A percentile compares a stretch with the other conserved stretches of the same genome.
Conservation (phyloP, 2,329 filamentous ascomycete species). For the Ophiosphaerella korrae region DNA sequence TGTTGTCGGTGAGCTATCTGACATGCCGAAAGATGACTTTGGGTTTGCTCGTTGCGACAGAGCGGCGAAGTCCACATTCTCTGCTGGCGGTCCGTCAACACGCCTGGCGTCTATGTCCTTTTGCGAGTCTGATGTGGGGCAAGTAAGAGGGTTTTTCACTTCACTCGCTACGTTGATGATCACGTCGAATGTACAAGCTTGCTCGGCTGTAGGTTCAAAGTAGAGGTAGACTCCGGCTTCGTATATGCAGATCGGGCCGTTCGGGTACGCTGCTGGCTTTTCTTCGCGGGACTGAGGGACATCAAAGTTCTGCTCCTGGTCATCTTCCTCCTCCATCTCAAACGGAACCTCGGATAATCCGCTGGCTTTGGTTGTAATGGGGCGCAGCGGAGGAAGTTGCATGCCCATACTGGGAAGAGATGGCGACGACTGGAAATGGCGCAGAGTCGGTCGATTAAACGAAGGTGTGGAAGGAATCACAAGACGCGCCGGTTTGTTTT, state of each 20-base stretch:
- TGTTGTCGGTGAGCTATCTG: slow-evolving; percentile 52
- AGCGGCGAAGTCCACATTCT: slow-evolving; percentile 44
- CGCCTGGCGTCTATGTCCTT: slow-evolving; percentile 45
- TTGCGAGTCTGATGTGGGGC: slow-evolving; percentile 30
- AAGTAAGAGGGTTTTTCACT: slow-evolving; percentile 74
- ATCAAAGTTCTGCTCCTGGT: slow-evolving; percentile 58
- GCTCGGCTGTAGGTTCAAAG: slow-evolving; percentile 76
- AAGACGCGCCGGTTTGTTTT: slow-evolving; percentile 61
- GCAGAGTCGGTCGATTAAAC: slow-evolving; percentile 56
- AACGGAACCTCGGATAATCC: slow-evolving; percentile 64
- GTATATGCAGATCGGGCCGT: slow-evolving; percentile 82
- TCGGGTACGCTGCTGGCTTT: slow-evolving; percentile 81
- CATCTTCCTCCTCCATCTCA: slow-evolving; percentile 74
- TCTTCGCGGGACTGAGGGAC: slow-evolving; percentile 65
- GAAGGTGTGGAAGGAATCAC: slow-evolving; percentile 64
- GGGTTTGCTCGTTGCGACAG: slow-evolving; percentile 34
- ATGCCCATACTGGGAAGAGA: slow-evolving; percentile 63
- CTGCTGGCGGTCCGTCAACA: slow-evolving; percentile 42
- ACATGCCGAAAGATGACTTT: slow-evolving; percentile 29
- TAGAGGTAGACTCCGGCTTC: slow-evolving; percentile 79
- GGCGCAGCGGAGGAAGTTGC: slow-evolving; percentile 52
- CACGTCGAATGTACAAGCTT: slow-evolving; percentile 78
- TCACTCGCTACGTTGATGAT: slow-evolving; percentile 85
- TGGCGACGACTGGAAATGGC: slow-evolving; percentile 67
- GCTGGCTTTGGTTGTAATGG: slow-evolving; percentile 38